phyloP scores from a whole-genome alignment of 495 filamentous ascomycete genomes.

The Cercophora samala region DNA sequence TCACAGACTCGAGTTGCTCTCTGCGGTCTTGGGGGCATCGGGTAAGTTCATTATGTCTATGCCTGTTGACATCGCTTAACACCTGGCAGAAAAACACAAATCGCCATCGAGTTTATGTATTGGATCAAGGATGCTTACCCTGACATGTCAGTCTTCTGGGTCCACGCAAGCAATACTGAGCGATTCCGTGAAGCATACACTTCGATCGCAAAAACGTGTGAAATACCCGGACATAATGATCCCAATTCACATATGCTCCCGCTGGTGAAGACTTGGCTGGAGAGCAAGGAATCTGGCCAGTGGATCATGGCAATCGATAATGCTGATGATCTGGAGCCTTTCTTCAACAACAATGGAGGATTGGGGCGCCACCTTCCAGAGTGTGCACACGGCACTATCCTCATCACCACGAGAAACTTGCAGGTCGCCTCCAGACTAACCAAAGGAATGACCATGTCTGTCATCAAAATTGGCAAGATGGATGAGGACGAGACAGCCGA shows the following conservation, averaged over 20 bases:
- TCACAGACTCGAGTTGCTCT: conserved; percentile 32
- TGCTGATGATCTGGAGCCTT: conserved; percentile 43
- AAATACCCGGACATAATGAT: conserved; percentile 32
- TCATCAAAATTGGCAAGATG: conserved; percentile 34
- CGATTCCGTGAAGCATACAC: conserved; percentile 42
- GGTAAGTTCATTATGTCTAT: conserved; percentile 31
- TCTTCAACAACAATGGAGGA: conserved; percentile 19
- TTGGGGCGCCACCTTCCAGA: conserved; percentile 29
- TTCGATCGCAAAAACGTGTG: conserved; percentile 37
- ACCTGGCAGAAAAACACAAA: conserved; percentile 47
- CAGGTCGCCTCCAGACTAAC: conserved; percentile 28
- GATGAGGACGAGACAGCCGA: conserved; percentile 25
- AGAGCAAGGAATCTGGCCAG: conserved; percentile 29
- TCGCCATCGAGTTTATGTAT: conserved; percentile 51
- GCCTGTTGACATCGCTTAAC: neutral
- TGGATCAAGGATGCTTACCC: conserved; percentile 32
- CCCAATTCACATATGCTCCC: conserved; percentile 34
- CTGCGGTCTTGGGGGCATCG: conserved; percentile 49
- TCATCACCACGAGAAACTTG: conserved; percentile 41
- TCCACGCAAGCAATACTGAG: conserved; percentile 37
- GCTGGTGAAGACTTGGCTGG: conserved; percentile 40
- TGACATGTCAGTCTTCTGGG: conserved; percentile 45
- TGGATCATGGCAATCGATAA: conserved; percentile 55
- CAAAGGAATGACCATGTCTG: conserved; percentile 10
- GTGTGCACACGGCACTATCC: conserved; percentile 33